A percentile compares a stretch with the other conserved stretches of the same genome.
Conservation (phyloP, 2,329 filamentous ascomycete genomes). For the Clarireedia hainanense region DNA sequence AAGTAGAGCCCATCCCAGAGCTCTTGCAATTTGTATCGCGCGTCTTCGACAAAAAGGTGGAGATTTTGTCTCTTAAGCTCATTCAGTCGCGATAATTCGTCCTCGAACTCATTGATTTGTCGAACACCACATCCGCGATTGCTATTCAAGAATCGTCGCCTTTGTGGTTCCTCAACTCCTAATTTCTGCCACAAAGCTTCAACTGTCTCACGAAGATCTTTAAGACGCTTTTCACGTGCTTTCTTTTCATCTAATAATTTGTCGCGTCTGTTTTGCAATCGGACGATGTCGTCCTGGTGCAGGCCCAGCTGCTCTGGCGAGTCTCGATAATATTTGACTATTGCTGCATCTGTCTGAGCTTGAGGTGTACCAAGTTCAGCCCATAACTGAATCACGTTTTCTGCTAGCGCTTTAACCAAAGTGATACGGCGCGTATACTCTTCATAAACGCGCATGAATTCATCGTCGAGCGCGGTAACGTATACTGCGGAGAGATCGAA, state of each 20-base stretch:
- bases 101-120: slow-evolving; percentile 92
- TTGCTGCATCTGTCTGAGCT: slow-evolving; percentile 78
- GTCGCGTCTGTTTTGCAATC: slow-evolving; percentile 67
- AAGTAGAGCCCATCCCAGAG: slow-evolving; percentile 93
- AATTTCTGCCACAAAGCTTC: slow-evolving; percentile 85
- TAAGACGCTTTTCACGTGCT: slow-evolving; percentile 65
- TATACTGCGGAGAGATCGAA: slow-evolving; percentile 93
- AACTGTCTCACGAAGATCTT: slow-evolving; percentile 69
- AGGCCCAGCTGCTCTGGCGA: slow-evolving; percentile 89
- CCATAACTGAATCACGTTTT: slow-evolving; percentile 91
- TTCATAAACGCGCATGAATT: slow-evolving; percentile 93
- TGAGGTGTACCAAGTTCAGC: slow-evolving; percentile 91
- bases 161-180: slow-evolving; percentile 72
- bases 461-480: slow-evolving; percentile 75
- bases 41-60: slow-evolving; percentile 92
- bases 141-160: slow-evolving; percentile 74
- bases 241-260: slow-evolving; percentile 85
- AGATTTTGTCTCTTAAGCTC: slow-evolving; percentile 93
- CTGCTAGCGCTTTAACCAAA: slow-evolving; percentile 64
- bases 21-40: slow-evolving; percentile 81
- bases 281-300: slow-evolving; percentile 74
- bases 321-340: slow-evolving; percentile 85
- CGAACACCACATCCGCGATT: slow-evolving; percentile 88
- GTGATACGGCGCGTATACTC: slow-evolving; percentile 83
- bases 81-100: slow-evolving; percentile 77